Conservation (phyloP, 2,329 filamentous ascomycete genomes). For the Amauroascus verrucosus region DNA sequence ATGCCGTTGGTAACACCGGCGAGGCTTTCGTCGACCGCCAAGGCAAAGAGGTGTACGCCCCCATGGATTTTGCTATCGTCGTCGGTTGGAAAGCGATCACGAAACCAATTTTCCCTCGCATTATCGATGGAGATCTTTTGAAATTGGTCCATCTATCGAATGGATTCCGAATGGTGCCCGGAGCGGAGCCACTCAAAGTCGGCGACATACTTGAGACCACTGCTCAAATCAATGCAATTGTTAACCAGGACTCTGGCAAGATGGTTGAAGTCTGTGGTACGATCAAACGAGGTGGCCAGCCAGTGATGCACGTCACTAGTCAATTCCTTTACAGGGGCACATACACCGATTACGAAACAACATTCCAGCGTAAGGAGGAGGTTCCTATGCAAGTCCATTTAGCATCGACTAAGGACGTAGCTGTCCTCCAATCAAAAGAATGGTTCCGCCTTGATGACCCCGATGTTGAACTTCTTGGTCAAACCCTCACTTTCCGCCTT, state of each 20-base stretch:
- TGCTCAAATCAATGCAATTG: conserved; percentile 90
- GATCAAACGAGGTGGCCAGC: conserved; percentile 68
- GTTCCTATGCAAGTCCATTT: conserved; percentile 90
- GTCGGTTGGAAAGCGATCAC: conserved; percentile 98
- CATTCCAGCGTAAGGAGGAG: conserved; percentile 95
- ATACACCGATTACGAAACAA: conserved; percentile 93
- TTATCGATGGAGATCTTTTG: conserved; percentile 88
- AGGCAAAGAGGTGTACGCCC: conserved; percentile 85
- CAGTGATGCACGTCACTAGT: conserved; percentile 97
- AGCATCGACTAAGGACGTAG: conserved; percentile 78
- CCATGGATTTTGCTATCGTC: conserved; percentile 99
- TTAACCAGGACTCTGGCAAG: conserved; percentile 97
- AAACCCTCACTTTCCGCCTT: conserved; percentile 92
- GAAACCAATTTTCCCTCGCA: conserved; percentile 95
- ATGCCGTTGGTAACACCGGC: conserved; percentile 93
- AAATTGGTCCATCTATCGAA: conserved; percentile 97
- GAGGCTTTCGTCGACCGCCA: conserved; percentile 95
- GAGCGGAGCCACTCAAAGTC: conserved; percentile 89
- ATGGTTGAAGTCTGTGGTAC: conserved; percentile 99
- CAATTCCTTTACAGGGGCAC: conserved; percentile 93
- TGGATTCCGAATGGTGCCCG: conserved; percentile 94
- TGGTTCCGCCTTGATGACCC: conserved; percentile 87
- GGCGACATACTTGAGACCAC: conserved; percentile 87
- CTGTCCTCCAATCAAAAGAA: conserved; percentile 88
- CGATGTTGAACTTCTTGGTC: conserved; percentile 76